Base-by-base conservation (phyloP, 2,329 filamentous ascomycete genomes). In the Colletotrichum ledebouriae region DNA sequence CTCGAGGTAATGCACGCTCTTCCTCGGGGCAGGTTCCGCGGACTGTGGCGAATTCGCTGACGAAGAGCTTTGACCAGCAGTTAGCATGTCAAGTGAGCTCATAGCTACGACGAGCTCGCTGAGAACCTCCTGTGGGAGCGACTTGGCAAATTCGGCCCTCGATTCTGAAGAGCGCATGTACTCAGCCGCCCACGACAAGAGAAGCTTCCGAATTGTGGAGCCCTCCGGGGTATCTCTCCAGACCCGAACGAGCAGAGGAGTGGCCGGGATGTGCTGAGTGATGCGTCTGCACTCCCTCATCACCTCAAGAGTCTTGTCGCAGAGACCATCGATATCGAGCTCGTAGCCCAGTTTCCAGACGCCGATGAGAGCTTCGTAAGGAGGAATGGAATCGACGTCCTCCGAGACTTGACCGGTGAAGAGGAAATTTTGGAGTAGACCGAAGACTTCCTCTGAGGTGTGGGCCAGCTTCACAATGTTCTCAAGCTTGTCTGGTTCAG, bases 171-270 rank as follows among this genome's bases (percentile, higher is more conserved):
- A 85, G 47, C 86, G 80, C 79, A 90, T 88, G 72, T 90, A 90
- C 75, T 90, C 88, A 29, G 87, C 87, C 1, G 87, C 86, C 88
- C 88, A 90, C 11, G 81, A 84, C 3, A 90, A 78, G 13, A 90
- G 82, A 42, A 90, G 83, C 68, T 82, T 81, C 44, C 88, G 83
- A 56, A 90, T 86, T 1, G 86, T 83, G 3, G 87, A 89, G 9
- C 87, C 87, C 71, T 87, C 86, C 0, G 87, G 86, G 0, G 87
- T 89, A 59, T 89, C 86, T 56, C 85, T 83, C 87, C 88, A 90
- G 6, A 88, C 87, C 72, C 87, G 83, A 1, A 89, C 84, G 6
- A 90, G 83, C 1, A 90, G 80, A 2, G 85, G 84, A 0, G 87
- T 86, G 3, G 86, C 83, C 1, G 88, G 88, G 49, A 90, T 90